phyloP scores from a whole-genome alignment of 495 filamentous ascomycete genomes.

The Lindgomyces ingoldianus region DNA sequence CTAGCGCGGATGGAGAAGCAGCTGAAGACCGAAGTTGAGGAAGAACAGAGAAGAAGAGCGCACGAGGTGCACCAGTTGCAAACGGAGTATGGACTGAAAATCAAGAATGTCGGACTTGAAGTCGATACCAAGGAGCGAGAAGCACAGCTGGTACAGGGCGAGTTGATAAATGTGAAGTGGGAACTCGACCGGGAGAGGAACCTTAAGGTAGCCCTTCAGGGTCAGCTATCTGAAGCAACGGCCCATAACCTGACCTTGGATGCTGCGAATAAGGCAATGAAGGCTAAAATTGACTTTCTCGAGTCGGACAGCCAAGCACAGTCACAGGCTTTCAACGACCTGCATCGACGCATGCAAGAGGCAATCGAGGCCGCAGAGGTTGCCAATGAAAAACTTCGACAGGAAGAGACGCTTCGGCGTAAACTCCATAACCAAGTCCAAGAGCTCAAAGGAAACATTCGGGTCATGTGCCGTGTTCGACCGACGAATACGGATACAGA shows the following conservation, averaged over 20 bases:
- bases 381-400: constrained; percentile 79
- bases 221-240: constrained; percentile 64
- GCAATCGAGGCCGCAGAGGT: constrained; percentile 67
- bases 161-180: constrained; percentile 56
- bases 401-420: constrained; percentile 85
- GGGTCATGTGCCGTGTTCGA: constrained; percentile 96
- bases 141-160: constrained; percentile 54
- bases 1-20: constrained; percentile 37
- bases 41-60: constrained; percentile 59
- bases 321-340: constrained; percentile 71
- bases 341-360: constrained; percentile 75
- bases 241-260: constrained; percentile 69
- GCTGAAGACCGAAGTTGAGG: constrained; percentile 39
- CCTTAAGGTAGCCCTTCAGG: constrained; percentile 56
- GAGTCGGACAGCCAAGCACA: constrained; percentile 86
- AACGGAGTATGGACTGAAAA: constrained; percentile 60
- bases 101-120: constrained; percentile 63
- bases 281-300: constrained; percentile 79
- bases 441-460: constrained; percentile 98
- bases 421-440: constrained; percentile 97
- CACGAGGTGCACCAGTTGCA: constrained; percentile 68
- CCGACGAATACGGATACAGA: constrained; percentile 59
- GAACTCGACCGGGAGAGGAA: constrained; percentile 55
- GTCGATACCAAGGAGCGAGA: constrained; percentile 63
- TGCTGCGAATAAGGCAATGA: constrained; percentile 69